Conservation (phyloP, 2,329 filamentous ascomycete genomes). For the Alternaria brassicae region DNA sequence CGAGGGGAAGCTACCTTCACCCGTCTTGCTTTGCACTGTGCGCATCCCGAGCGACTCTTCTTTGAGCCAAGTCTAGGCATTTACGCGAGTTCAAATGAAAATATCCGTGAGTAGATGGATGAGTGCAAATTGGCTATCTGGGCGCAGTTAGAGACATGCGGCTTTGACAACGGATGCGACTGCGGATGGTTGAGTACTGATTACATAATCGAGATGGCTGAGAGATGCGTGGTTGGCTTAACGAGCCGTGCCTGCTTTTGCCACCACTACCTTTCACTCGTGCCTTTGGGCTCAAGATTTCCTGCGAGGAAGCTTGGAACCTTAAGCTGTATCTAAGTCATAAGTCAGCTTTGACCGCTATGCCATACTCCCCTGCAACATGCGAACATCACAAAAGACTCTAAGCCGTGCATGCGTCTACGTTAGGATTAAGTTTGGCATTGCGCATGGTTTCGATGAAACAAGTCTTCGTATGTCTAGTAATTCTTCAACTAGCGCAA, state of each 20-base stretch:
- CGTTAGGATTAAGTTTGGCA: too few species aligned
- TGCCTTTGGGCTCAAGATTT: neutral
- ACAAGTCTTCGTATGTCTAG: neutral
- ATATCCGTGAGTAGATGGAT: neutral
- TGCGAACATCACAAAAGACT: neutral
- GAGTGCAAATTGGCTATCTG: neutral
- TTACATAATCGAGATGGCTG: neutral
- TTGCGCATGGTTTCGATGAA: too few species aligned
- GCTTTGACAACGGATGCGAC: constrained; percentile 7
- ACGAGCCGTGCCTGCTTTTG: neutral
- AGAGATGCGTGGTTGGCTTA: neutral
- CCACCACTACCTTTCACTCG: neutral
- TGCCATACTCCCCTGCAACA: neutral
- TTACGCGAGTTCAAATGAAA: neutral
- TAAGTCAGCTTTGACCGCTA: neutral
- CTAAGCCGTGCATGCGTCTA: too few species aligned
- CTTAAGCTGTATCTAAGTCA: neutral
- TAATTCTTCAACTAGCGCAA: neutral
- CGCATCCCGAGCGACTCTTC: constrained; percentile 31
- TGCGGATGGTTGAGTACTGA: neutral
- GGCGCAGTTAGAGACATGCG: neutral
- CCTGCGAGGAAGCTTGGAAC: neutral
- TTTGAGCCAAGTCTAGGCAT: constrained; percentile 16
- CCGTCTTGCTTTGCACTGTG: constrained; percentile 36
- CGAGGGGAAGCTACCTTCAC: constrained; percentile 31